phyloP scores from a whole-genome alignment of 2,329 filamentous ascomycete species.

The Penicillium sp. region DNA sequence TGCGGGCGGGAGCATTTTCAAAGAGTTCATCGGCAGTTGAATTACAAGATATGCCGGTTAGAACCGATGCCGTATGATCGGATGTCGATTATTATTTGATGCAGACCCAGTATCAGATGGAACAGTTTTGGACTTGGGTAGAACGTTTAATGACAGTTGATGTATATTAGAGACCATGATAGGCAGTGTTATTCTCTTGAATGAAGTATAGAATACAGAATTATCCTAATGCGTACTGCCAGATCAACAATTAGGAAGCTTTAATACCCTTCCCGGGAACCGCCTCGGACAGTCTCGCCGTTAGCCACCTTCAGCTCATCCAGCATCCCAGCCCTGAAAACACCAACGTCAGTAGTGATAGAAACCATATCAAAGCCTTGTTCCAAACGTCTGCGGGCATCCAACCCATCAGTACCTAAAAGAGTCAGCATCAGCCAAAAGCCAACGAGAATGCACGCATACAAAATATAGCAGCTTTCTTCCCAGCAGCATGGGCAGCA shows the following conservation, averaged over 20 bases:
- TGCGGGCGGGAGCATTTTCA: not conserved
- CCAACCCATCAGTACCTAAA: conserved; percentile 29
- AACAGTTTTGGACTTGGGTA: too few relatives aligned
- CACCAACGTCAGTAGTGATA: conserved; percentile 33
- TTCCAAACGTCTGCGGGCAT: conserved; percentile 28
- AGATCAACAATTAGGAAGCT: too few relatives aligned
- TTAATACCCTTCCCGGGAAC: too few relatives aligned
- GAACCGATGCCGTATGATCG: not conserved
- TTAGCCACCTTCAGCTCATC: too few relatives aligned
- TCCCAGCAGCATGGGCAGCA: conserved; percentile 32
- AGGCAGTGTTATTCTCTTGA: not conserved
- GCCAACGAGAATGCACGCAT: conserved; percentile 1
- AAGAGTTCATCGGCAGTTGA: not conserved
- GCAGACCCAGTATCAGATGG: too few relatives aligned
- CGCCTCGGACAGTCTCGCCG: too few relatives aligned
- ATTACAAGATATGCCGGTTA: not conserved
- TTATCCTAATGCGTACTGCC: too few relatives aligned
- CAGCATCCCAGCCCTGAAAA: conserved; percentile 28
- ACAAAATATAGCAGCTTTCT: conserved; percentile 42
- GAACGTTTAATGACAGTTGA: too few relatives aligned
- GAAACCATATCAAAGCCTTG: conserved; percentile 42
- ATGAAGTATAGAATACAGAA: not conserved
- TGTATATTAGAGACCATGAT: not conserved
- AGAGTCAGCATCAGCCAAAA: not conserved
- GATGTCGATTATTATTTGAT: not conserved